Base-by-base conservation (phyloP, 2,329 filamentous ascomycete species). In the Exophiala viscosa region DNA sequence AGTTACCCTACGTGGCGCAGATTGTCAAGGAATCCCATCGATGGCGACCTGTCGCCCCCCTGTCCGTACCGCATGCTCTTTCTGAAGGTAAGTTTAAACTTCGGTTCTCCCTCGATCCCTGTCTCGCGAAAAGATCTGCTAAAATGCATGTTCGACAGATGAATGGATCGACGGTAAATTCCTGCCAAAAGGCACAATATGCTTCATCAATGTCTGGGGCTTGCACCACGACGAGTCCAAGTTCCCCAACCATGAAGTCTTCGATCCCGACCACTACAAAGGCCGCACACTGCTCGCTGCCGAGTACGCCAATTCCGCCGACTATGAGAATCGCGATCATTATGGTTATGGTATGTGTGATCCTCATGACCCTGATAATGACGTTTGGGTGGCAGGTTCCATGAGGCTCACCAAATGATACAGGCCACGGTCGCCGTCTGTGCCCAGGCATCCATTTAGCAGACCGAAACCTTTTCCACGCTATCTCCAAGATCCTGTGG, bases 401-500 rank as follows among this genome's bases (percentile, higher is more conserved):
- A 7, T 28, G 5, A 28, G 3, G 23, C 23, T 8, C 67, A 69
- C 47, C 73, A 76, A 42, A 77, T 74, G 58, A 64, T 1, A 78
- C 76, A 55, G 75, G 75, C 0, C 69, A 69, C 2, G 76, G 76
- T 1, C 67, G 76, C 4, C 67, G 76, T 7, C 67, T 73, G 23
- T 78, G 76, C 52, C 68, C 70, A 1, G 75, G 76, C 0, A 48
- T 48, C 58, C 77, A 82, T 46, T 70, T 82, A 0, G 77, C 76
- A 0, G 73, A 77, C 35, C 73, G 77, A 0, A 79, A 73, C 0
- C 68, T 82, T 0, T 68, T 70, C 10, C 64, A 77, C 2, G 74
- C 70, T 33, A 72, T 79, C 13, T 70, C 76, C 0, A 71, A 74
- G 1, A 65, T 78, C 0, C 61, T 84, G 0, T 84, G 80, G 80